phyloP scores from a whole-genome alignment of 2,329 filamentous ascomycete species.

The Pezizomycotina sp. region DNA sequence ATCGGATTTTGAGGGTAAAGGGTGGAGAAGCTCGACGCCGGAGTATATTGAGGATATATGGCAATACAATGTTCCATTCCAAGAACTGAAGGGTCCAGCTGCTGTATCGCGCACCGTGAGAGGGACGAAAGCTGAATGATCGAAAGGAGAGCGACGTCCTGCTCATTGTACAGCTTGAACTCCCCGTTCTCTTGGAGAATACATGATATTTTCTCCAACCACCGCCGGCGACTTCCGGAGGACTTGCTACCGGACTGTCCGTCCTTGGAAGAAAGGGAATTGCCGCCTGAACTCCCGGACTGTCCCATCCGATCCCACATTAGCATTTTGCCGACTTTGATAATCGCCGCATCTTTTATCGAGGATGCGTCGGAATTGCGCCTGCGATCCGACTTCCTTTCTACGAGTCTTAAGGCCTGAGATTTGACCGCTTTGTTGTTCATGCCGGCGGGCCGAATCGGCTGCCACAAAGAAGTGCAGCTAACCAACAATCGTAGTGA shows the following conservation, averaged over 20 bases:
- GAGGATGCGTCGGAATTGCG: slow-evolving; percentile 36
- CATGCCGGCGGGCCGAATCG: slow-evolving; percentile 45
- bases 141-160: slow-evolving; percentile 62
- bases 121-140: slow-evolving; percentile 77
- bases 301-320: slow-evolving; percentile 66
- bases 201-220: slow-evolving; percentile 79
- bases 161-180: slow-evolving; percentile 76
- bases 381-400: slow-evolving; percentile 30
- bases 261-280: slow-evolving; percentile 19
- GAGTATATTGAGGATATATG: slow-evolving; percentile 82
- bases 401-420: slow-evolving; percentile 29
- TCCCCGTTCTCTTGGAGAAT: slow-evolving; percentile 90
- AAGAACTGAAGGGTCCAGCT: slow-evolving; percentile 74
- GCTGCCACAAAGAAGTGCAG: slow-evolving; percentile 70
- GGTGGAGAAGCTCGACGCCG: slow-evolving; percentile 47
- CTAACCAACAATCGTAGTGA: slow-evolving; percentile 65
- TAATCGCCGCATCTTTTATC: slow-evolving; percentile 61
- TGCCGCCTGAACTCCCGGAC: slow-evolving; percentile 28
- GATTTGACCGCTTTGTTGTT: slow-evolving; percentile 39
- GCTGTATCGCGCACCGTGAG: slow-evolving; percentile 76
- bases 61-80: slow-evolving; percentile 89
- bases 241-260: slow-evolving; percentile 5
- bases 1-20: slow-evolving; percentile 45
- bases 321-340: slow-evolving; percentile 84
- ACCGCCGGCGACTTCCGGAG: slow-evolving; percentile 46